Evolutionary conservation across 805 yeast genomes (phyloP).

Genomic region (Naumovozyma castellii): DNA sequence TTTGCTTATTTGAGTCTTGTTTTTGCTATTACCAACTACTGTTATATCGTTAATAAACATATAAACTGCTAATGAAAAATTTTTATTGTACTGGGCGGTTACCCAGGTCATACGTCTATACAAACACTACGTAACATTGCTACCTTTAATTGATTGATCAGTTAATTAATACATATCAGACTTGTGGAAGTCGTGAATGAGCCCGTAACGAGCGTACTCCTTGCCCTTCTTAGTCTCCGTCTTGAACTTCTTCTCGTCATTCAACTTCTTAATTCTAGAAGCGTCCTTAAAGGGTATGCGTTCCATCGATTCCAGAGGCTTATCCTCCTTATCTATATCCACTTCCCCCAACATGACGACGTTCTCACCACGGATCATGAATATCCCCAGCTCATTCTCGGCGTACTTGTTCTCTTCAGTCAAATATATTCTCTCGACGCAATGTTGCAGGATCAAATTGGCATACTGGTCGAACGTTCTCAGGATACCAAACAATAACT

Average conservation of each 20-base stretch:
- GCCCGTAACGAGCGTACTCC: conserved; percentile 43
- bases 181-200: conserved; percentile 47
- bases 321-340: conserved; percentile 79
- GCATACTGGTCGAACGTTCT: conserved; percentile 94
- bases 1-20: too few species aligned
- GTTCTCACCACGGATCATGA: conserved; percentile 90
- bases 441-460: conserved; percentile 84
- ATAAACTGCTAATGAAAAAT: too few species aligned
- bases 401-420: conserved; percentile 49
- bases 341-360: conserved; percentile 90
- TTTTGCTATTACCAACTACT: too few species aligned
- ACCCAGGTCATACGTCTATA: too few species aligned
- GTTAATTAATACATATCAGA: conserved; percentile 50
- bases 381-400: conserved; percentile 70
- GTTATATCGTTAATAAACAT: too few species aligned
- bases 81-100: too few species aligned
- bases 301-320: conserved; percentile 45
- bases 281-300: conserved; percentile 58
- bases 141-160: too few species aligned
- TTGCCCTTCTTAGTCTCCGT: conserved; percentile 40
- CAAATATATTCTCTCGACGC: conserved; percentile 74
- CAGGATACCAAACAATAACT: conserved; percentile 76
- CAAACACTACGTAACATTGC: too few species aligned
- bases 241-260: conserved; percentile 29
- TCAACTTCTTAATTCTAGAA: conserved; percentile 32